Evolutionary conservation across 148 eudicot genomes (phyloP), one percentile per base, ranked within the genome.

Genomic region (Rhododendron simsii): DNA sequence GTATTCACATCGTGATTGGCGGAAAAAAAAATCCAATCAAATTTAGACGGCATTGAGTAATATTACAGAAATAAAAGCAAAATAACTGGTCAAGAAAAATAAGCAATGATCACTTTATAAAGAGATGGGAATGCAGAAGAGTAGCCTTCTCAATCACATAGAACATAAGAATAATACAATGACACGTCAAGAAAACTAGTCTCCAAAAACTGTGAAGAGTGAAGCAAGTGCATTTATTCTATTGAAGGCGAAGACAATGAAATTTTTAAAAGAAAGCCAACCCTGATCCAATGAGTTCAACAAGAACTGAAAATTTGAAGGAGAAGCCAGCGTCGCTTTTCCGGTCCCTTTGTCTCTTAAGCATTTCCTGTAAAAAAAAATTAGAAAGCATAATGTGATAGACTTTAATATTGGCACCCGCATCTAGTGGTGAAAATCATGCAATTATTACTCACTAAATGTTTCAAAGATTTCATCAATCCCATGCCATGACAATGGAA

Each of bases 181-280:
- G 41, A 18, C 48, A 16, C 65, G 82, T 76, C 37, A 80, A 87
- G 59, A 73, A 59, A 80, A 76, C 79, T 51, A 15, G 21, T 44
- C 67, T 50, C 63, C 35, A 37, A 41, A 78, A 51, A 26, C 81
- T 47, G 44, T 39, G 44, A 39, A 39, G 44, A 39, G 82, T 82
- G 69, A 85, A 87, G 21, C 35, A 12, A 33, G 63, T 81, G 57
- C 63, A 65, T 2, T 87, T 88, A 89, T 15, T 74, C 90, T 67
- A 87, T 20, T 47, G 92, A 76, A 77, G 98, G 91, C 26, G 96
- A 92, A 77, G 95, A 87, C 11, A 88, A 39, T 4, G 87, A 88
- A 77, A 92, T 79, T 83, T 92, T 96, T 75, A 96, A 85, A 82
- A 93, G 88, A 84, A 96, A 87, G 81, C 98, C 98, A n/a, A 92